Evolutionary conservation across 768 basidiomycete species (phyloP), one percentile per base, ranked within the genome.

Genomic region (Hemileccinum impolitum): DNA sequence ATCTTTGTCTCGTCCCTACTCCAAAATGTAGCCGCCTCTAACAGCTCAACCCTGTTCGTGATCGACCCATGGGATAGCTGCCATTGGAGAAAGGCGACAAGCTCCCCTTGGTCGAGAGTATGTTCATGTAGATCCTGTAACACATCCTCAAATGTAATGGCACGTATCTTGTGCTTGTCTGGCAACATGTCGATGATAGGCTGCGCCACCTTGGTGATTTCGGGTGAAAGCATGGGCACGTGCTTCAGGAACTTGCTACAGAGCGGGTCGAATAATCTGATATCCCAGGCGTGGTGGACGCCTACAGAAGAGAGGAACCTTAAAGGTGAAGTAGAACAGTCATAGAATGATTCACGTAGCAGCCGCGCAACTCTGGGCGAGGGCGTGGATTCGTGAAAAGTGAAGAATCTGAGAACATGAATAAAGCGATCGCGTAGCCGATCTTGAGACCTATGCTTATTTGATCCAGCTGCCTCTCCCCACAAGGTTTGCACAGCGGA

Each of bases 281-380:
- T 81, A 19, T 83, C 77, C 4, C 70, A 67, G 5, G 82, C 81
- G 35, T 77, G 73, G 11, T 76, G 75, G 1, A 94, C 75, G 6
- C 95, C 94, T 17, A 73, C 72, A 1, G 81, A 84, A 0, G 91
- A 89, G n/a, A 94, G 75, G 30, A 98, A 72, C 0, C 84, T 79
- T 59, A 95, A 79, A 2, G 74, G 67, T 13, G 68, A 70, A 1
- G 65, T 54, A 10, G 75, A 72, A 53, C 85, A 88, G 0, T 72
- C 64, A 65, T 93, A 96, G 70, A 96, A 96, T 2, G 86, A 81
- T 1, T 73, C 68, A 60, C 89, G 84, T 46, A 94, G 75, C n/a
- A 79, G 65, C 13, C 66, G 69, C 0, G 89, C 82, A 18, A 96
- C 89, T 34, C 85, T 78, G 1, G 79, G 60, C 0, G 87, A 90